Evolutionary conservation across 2,329 filamentous ascomycete genomes (phyloP), one percentile per base, ranked within the genome.

Genomic region (Fusarium duplospermum): DNA sequence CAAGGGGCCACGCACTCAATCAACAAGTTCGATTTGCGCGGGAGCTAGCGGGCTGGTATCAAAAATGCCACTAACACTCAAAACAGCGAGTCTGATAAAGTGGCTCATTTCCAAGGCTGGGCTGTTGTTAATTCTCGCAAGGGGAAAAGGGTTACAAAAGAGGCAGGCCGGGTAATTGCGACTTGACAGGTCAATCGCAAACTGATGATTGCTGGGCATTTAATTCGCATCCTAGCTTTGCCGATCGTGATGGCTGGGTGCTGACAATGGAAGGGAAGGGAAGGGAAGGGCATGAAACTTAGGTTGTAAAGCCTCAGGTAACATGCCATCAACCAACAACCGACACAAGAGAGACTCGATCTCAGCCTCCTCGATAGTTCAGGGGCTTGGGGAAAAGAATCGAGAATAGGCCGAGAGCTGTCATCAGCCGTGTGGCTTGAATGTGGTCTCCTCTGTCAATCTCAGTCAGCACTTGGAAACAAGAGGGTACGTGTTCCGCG

Each of bases 121-220:
- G 31, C 27, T 58, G 38, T 22, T 63, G 24, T 16, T n/a, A 47
- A 36, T 22, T 54, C 45, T 64, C 63, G 66, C 59, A 52, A 33
- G 31, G 52, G 54, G 38, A 22, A 52, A 62, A 62, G 22, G 36
- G 47, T 35, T 27, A 58, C 70, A 27, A 64, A 70, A 67, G 18
- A 42, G 70, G 63, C 47, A 71, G 73, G 62, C 59, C 60, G 47
- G 56, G 20, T 36, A 60, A 35, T 60, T 52, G n/a, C 64, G 33
- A 71, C 54, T 71, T 67, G 70, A 66, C 52, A 54, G 47, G 62
- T 71, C 47, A 58, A 57, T 35, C 47, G 24, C 6, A 29, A 73
- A 64, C 60, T 47, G 50, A 62, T 52, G 66, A 62, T 59, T 36
- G 20, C 20, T 36, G 52, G 42, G 36, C 24, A 62, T 27, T 33